Evolutionary conservation across 306 rosid species (phyloP), one percentile per base, ranked within the genome.

Genomic region (Dryas octopetala): DNA sequence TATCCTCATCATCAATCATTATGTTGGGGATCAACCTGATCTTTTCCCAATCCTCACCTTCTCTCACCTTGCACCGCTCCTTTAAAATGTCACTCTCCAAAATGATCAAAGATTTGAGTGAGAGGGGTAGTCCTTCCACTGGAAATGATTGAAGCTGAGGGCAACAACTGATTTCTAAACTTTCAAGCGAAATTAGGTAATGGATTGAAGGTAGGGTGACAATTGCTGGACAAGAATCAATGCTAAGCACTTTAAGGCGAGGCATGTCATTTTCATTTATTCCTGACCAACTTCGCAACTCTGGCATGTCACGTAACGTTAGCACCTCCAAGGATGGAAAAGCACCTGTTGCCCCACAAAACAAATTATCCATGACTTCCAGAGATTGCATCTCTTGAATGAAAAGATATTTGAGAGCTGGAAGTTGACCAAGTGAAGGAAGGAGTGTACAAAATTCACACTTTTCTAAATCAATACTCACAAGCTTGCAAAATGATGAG

Each of bases 271-370:
- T 49, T 41, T 23, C 54, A 48, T 9, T 4, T 68, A 68, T 15
- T 49, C 58, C 73, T 11, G 58, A 19, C 73, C 73, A 68, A 8
- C 12, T 23, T 7, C 43, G 32, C 55, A 68, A 23, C 17, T 68
- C 43, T 2, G 45, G 73, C 76, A 72, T 72, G 53, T 58, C 66
- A n/a, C 61, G 14, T 57, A 57, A 32, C 15, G 63, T 43, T n/a
- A 72, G 76, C 4, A 44, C 38, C n/a, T 72, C 53, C n/a, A 76
- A 40, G 44, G 47, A 66, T 48, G 69, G 81, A 66, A 80, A 81
- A 3, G 13, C 49, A 43, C 65, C 52, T 8, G 0, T 1, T 5
- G 14, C 45, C 8, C 68, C 53, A 19, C 41, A 63, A 15, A 43
- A 55, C 11, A 58, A 52, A 40, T 23, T 6, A 1, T 58, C 45